These are phyloP conservation scores for Alternaria panax DNA, from an alignment of 2,329 filamentous ascomycete species.

Conservation along the genomic window DNA sequence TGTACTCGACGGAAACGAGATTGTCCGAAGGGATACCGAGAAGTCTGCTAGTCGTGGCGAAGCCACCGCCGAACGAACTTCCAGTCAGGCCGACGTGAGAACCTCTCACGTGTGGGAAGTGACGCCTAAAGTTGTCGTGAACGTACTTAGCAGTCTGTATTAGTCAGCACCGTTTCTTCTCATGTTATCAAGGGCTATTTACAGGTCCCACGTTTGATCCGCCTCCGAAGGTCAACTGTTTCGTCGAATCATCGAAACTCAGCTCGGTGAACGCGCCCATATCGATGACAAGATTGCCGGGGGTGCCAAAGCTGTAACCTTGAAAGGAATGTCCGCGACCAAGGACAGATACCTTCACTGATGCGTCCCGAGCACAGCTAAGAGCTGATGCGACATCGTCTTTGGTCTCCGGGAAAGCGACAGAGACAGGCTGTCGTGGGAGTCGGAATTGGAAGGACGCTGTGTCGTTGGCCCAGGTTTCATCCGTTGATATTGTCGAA, in stretches of 20 bases:
- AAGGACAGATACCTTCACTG: slow-evolving; percentile 18
- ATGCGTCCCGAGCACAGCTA: slow-evolving; percentile 18
- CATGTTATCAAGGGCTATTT: background rate
- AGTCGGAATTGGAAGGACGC: slow-evolving; percentile 18
- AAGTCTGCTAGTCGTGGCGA: slow-evolving; percentile 18
- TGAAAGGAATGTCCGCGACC: slow-evolving; percentile 23
- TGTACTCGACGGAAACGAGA: slow-evolving; percentile 19
- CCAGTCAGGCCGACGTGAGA: slow-evolving; percentile 18
- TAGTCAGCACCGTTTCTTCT: background rate
- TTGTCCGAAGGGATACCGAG: slow-evolving; percentile 17
- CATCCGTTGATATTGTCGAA: slow-evolving; percentile 10
- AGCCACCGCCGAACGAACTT: slow-evolving; percentile 18
- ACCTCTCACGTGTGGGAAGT: slow-evolving; percentile 20
- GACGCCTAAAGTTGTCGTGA: slow-evolving; percentile 12
- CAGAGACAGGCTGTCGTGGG: slow-evolving; percentile 13
- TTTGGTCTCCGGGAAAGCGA: slow-evolving; percentile 17
- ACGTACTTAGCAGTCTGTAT: slow-evolving; percentile 8
- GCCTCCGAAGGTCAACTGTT: slow-evolving; percentile 19
- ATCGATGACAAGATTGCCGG: slow-evolving; percentile 20
- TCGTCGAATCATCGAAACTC: slow-evolving; percentile 21
- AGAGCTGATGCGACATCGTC: slow-evolving; percentile 16
- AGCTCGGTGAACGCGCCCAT: slow-evolving; percentile 15
- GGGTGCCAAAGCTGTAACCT: slow-evolving; percentile 17
- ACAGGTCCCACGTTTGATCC: slow-evolving; percentile 17
- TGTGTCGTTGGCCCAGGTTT: slow-evolving; percentile 20